phyloP scores from a whole-genome alignment of 2,329 filamentous ascomycete genomes.

The Monosporascus ibericus region DNA sequence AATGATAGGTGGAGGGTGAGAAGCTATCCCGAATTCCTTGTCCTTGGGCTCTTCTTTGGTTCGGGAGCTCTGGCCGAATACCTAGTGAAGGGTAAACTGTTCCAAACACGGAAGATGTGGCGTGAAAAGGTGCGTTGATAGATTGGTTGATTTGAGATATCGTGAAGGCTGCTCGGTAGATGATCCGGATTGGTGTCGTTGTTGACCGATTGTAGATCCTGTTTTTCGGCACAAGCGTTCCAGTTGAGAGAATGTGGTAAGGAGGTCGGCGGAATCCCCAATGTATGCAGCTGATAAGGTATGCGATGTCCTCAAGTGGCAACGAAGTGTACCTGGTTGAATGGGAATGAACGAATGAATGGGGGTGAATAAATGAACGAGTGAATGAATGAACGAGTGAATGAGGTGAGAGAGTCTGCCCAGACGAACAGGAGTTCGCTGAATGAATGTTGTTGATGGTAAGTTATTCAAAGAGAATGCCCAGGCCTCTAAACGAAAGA shows the following conservation, averaged over 20 bases:
- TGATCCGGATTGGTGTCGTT: slow-evolving; percentile 1
- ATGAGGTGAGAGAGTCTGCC: not conserved
- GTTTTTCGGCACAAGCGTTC: slow-evolving; percentile 8
- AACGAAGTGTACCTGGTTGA: too few species aligned
- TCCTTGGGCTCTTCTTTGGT: slow-evolving; percentile 4
- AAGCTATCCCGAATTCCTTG: slow-evolving; percentile 4
- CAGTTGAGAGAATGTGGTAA: not conserved
- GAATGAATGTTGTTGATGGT: not conserved
- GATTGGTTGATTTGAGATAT: slow-evolving; percentile 7
- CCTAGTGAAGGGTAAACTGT: slow-evolving; percentile 5
- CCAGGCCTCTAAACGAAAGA: too few species aligned
- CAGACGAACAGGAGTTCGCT: too few species aligned
- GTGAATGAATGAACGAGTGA: not conserved
- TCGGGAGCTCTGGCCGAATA: slow-evolving; percentile 7
- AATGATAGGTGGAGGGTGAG: not conserved
- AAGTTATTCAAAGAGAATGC: too few species aligned
- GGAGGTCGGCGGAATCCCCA: too few species aligned
- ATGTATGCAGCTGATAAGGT: not conserved
- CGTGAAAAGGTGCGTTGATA: slow-evolving; percentile 6
- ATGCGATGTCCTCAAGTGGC: not conserved
- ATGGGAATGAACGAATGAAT: not conserved
- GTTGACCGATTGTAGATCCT: slow-evolving; percentile 3
- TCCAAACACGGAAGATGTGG: slow-evolving; percentile 12
- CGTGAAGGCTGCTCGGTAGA: slow-evolving; percentile 8
- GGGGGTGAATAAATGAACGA: not conserved